A percentile compares a stretch with the other conserved stretches of the same genome.
Evolutionary conservation across 2,329 filamentous ascomycete species (phyloP).

Genomic region (Monilinia fructigena): DNA sequence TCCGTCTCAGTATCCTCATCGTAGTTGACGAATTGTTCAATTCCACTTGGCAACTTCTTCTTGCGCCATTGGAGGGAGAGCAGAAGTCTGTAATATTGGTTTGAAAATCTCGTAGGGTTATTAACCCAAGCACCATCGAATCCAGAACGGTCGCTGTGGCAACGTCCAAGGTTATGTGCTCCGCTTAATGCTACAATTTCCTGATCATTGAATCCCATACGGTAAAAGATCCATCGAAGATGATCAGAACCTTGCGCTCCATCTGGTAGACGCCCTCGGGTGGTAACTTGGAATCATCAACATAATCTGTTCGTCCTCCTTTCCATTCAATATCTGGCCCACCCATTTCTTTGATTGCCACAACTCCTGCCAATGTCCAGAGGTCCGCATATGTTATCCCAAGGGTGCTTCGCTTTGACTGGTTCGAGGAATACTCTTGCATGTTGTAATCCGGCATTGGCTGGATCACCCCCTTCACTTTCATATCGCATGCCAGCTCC

Average conservation of each 20-base stretch:
- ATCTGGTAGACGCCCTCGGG: conserved; percentile 56
- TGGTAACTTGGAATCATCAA: conserved; percentile 59
- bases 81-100: conserved; percentile 56
- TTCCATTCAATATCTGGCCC: conserved; percentile 57
- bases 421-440: conserved; percentile 64
- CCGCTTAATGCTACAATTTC: conserved; percentile 58
- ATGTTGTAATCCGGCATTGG: conserved; percentile 63
- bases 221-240: conserved; percentile 55
- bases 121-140: conserved; percentile 60
- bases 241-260: conserved; percentile 54
- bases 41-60: conserved; percentile 51
- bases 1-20: conserved; percentile 55
- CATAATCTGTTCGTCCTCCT: conserved; percentile 59
- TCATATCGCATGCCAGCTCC: conserved; percentile 67
- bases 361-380: conserved; percentile 61
- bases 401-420: conserved; percentile 56
- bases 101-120: conserved; percentile 58
- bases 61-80: conserved; percentile 53
- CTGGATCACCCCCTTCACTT: conserved; percentile 61
- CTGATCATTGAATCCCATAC: conserved; percentile 60
- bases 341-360: conserved; percentile 59
- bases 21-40: conserved; percentile 58
- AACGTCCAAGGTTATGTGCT: conserved; percentile 56
- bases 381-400: conserved; percentile 67
- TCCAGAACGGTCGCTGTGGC: conserved; percentile 54